phyloP scores from a whole-genome alignment of 257 asterid species.

The Parsonsia alboflavescens region DNA sequence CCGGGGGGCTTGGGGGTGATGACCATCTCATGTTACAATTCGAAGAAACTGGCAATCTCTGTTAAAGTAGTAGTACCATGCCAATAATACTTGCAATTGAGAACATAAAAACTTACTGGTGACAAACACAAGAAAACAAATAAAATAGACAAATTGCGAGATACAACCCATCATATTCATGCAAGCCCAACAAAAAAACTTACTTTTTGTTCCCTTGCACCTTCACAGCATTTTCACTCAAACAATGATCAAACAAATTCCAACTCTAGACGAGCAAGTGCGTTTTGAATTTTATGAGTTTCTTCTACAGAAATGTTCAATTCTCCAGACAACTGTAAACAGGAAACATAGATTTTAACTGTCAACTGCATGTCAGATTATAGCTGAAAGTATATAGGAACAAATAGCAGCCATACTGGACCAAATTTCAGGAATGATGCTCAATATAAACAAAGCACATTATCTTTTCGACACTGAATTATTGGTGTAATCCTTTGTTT shows the following conservation, averaged over 20 bases:
- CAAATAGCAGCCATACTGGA: background rate
- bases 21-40: background rate
- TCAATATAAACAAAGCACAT: background rate
- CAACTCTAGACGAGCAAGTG: slow-evolving; percentile 37
- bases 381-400: background rate
- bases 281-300: slow-evolving; percentile 46
- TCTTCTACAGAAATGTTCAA: slow-evolving; percentile 49
- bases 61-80: background rate
- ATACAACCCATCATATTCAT: background rate
- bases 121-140: background rate
- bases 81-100: background rate
- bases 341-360: slow-evolving; percentile 7
- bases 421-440: background rate
- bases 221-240: slow-evolving; percentile 17
- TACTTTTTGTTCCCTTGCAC: slow-evolving; percentile 6
- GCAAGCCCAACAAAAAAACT: background rate
- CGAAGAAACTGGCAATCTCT: background rate
- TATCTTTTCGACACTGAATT: background rate
- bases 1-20: background rate
- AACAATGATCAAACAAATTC: slow-evolving; percentile 9
- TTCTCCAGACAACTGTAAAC: slow-evolving; percentile 46
- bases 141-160: background rate
- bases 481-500: background rate
- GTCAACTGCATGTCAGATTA: background rate
- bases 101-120: background rate